Evolutionary conservation across 768 basidiomycete genomes (phyloP), one percentile per base, ranked within the genome.

Genomic region (Leccinum rimulosum): DNA sequence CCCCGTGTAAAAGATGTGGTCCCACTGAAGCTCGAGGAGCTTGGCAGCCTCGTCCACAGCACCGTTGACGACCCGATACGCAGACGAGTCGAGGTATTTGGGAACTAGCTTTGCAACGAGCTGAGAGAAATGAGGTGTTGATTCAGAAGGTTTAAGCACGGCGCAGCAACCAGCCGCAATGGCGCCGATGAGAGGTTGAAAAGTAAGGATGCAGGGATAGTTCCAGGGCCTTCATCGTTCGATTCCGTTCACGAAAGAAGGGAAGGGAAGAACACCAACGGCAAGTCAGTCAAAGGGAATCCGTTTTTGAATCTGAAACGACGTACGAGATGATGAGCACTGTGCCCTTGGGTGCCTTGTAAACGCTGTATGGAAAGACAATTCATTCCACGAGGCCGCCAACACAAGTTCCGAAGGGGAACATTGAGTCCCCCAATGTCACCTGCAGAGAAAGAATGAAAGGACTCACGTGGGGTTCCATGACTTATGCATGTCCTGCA

Each of bases 161-260:
- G 79, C 81, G n/a, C 84, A 79, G 64, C 86, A 88, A 0, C 90
- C 91, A 1, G 89, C 88, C 0, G 88, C 79, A 52, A 93, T 87
- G 1, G 90, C 90, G 4, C 89, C 89, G 52, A 81, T 76, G 22
- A 87, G 73, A 3, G 88, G 87, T 40, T 80, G 79, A 6, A 88
- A 68, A 5, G 66, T 76, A 33, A 87, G 77, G 10, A 83, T 72
- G 53, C 84, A 65, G 0, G 87, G 87, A 63, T 83, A 88, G 65
- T 88, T 88, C 85, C 85, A 88, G 2, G 85, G 85, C 17, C 85
- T 49, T 49, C 1, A 40, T 40, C 40, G 4, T n/a, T n/a, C n/a
- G 40, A 40, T 40, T 15, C 38, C 38, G 8, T 38, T 15, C 15
- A 17, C 17, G 43, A 19, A 45, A 45, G 19, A 12, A 45, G 19